Percentiles rank a stretch among this genome's conserved stretches.
phyloP scores from a whole-genome alignment of 2,329 filamentous ascomycete species.

The Trichoderma arundinaceum region DNA sequence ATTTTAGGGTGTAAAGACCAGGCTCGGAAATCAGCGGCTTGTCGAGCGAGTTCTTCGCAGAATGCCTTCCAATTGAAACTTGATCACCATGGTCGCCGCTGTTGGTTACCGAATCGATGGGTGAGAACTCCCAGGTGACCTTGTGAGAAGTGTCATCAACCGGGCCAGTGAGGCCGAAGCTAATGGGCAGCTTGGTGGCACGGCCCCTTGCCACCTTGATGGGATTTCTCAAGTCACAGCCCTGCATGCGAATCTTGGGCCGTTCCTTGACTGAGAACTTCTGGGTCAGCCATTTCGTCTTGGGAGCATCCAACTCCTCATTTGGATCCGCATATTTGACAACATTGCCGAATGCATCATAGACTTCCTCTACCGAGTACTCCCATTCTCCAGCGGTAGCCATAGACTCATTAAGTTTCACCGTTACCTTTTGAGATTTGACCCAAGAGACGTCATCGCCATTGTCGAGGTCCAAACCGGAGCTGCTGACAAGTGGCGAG shows the following conservation, averaged over 20 bases:
- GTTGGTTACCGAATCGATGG: constrained; percentile 70
- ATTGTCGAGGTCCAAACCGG: constrained; percentile 64
- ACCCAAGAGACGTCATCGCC: constrained; percentile 82
- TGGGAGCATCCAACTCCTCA: constrained; percentile 72
- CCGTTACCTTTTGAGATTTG: constrained; percentile 71
- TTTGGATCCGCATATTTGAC: constrained; percentile 71
- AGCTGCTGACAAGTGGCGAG: constrained; percentile 72
- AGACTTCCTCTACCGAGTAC: constrained; percentile 89
- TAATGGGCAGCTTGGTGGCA: constrained; percentile 70
- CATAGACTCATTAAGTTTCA: constrained; percentile 91
- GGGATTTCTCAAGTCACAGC: constrained; percentile 80
- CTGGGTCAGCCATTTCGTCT: constrained; percentile 70
- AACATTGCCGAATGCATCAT: constrained; percentile 87
- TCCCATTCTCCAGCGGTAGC: constrained; percentile 79
- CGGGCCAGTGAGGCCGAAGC: constrained; percentile 67
- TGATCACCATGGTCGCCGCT: constrained; percentile 71
- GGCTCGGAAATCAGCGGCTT: constrained; percentile 73
- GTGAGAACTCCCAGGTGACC: constrained; percentile 82
- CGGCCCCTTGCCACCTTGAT: constrained; percentile 82
- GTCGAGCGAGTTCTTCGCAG: constrained; percentile 66
- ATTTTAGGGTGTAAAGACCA: constrained; percentile 84
- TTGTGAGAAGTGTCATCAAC: constrained; percentile 68
- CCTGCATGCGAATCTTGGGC: constrained; percentile 72
- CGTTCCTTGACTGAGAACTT: constrained; percentile 86
- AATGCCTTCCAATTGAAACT: constrained; percentile 62